A percentile compares a stretch with the other conserved stretches of the same genome.
Conservation (phyloP, 2,329 filamentous ascomycete species). For the Colletotrichum falcatum region DNA sequence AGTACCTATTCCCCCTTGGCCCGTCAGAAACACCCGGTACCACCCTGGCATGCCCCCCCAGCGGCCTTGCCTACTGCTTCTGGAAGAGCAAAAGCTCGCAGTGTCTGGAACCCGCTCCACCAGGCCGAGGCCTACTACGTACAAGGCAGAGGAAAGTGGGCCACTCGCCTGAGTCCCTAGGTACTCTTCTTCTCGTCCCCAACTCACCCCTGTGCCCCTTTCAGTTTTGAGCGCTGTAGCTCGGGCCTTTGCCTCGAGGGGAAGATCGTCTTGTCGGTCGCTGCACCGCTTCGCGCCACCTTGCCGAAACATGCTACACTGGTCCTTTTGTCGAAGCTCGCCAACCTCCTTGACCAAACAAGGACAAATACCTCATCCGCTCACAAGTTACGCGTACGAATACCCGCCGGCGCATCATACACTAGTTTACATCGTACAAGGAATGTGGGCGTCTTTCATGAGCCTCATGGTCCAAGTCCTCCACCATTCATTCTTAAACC, state of each 20-base stretch:
- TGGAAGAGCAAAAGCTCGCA: constrained; percentile 26
- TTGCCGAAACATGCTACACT: constrained; percentile 29
- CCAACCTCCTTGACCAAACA: constrained; percentile 1
- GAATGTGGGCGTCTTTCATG: constrained; percentile 26
- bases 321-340: constrained; percentile 5
- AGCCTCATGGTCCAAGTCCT: constrained; percentile 23
- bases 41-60: constrained; percentile 10
- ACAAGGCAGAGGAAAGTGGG: constrained; percentile 15
- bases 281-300: constrained; percentile 24
- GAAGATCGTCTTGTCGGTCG: constrained; percentile 5
- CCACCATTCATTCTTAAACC: constrained; percentile 5
- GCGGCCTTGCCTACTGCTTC: constrained; percentile 35
- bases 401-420: no score
- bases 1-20: neutral
- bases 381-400: constrained; percentile 4
- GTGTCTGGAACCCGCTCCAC: constrained; percentile 34
- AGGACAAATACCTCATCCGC: neutral
- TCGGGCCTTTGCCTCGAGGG: neutral
- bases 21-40: neutral
- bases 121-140: neutral
- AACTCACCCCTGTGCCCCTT: no score
- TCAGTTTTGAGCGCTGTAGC: no score
- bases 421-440: neutral
- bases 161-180: neutral
- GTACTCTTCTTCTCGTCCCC: neutral